phyloP scores from a whole-genome alignment of 805 yeast species.

The Yarrowia keelungensis region DNA sequence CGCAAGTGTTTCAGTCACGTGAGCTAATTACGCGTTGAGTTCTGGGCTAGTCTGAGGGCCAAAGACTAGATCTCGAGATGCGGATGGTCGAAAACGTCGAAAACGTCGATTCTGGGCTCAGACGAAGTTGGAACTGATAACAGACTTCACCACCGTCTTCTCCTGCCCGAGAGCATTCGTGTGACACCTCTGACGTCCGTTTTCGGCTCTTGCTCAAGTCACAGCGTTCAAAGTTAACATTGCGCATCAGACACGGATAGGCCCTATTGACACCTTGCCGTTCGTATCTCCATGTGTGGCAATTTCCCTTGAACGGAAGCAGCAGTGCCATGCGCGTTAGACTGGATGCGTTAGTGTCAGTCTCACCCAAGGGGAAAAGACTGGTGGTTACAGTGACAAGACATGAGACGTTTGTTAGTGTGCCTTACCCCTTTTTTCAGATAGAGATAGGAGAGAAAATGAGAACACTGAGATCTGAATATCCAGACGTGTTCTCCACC shows the following conservation, averaged over 20 bases:
- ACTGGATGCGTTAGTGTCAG: not conserved
- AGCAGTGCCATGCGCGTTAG: not conserved
- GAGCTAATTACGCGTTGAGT: not conserved
- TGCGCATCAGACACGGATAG: not conserved
- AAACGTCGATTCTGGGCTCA: no score
- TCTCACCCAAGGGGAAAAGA: no score
- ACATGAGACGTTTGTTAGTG: no score
- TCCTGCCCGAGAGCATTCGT: not conserved
- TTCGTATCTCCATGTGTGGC: constrained; percentile 17
- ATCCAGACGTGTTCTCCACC: not conserved
- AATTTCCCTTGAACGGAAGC: constrained; percentile 12
- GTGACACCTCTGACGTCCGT: not conserved
- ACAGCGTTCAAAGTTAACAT: not conserved
- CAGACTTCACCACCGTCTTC: not conserved
- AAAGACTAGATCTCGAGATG: no score
- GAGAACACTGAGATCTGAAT: no score
- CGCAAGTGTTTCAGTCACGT: constrained; percentile 6
- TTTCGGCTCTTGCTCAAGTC: not conserved
- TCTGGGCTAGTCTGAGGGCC: not conserved
- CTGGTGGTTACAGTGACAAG: no score
- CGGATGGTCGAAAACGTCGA: no score
- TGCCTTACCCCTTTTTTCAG: no score
- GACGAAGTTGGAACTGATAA: not conserved
- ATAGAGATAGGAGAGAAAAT: no score
- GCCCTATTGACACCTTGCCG: constrained; percentile 6